Evolutionary conservation across 1,284 basidiomycete genomes (phyloP), one percentile per base, ranked within the genome.

Genomic region (Heliocybe sulcata): DNA sequence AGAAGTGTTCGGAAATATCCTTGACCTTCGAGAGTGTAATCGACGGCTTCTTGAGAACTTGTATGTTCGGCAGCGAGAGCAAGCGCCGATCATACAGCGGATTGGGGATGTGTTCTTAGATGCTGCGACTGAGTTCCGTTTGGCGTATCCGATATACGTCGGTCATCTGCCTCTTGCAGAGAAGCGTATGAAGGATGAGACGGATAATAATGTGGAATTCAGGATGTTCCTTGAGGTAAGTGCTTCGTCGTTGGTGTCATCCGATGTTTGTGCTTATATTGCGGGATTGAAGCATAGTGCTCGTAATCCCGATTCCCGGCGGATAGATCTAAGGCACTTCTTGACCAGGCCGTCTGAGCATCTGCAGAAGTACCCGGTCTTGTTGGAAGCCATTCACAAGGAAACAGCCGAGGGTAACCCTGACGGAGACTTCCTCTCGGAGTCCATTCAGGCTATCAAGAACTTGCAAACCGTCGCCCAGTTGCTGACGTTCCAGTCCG

Each of bases 51-150:
- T 98, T 25, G 93, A 97, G 63, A 80, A 87, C 31, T 81, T 98
- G 72, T 85, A 88, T 54, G 87, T 94, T 22, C 82, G 94, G 25
- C 92, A 98, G 65, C 79, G 92, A 49, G 94, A 98, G 68, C 87
- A 95, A 63, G 79, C 80, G 16, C 90, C 92, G 0, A 78, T 98
- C 51, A 87, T 98, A 45, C 82, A 88, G 58, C 80, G 79, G 48
- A 90, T 98, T 48, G 96, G 95, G 0, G 94, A 98, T 65, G 83
- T 98, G 53, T 92, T 98, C 65, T 73, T 98, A 51, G 83, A 87
- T 16, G 89, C 92, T 0, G 93, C 93, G 0, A 86, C 91, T 1
- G 90, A 95, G 64, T 98, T 98, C 74, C 80, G 90, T 33, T 74
- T 83, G 8, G 84, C 87, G 2, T 99, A 99, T 69, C 90, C 92